Evolutionary conservation across 2,329 filamentous ascomycete genomes (phyloP).

Genomic region (Neonectria coccinea): DNA sequence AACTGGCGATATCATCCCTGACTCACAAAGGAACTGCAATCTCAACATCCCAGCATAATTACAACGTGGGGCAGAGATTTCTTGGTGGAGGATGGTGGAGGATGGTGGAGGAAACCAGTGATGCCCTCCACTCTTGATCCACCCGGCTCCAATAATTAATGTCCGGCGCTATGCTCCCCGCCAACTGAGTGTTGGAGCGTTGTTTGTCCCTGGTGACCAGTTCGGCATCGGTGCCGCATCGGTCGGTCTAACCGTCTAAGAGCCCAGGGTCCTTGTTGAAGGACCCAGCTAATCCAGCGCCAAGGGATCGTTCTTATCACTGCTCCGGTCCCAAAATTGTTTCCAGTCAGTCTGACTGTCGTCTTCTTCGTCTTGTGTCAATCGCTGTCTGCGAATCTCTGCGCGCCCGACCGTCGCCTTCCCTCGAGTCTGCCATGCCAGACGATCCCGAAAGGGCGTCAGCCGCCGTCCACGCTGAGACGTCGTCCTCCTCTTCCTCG

Average conservation of each 20-base stretch:
- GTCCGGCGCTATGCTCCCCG: conserved; percentile 29
- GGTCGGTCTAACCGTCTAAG: conserved; percentile 27
- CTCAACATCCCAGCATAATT: conserved; percentile 7
- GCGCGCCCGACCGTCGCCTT: conserved; percentile 26
- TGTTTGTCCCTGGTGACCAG: neutral
- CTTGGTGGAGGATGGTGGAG: conserved; percentile 1
- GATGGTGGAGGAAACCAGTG: conserved; percentile 2
- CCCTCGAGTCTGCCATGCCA: conserved; percentile 30
- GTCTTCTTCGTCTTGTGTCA: neutral
- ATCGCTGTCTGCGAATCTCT: neutral
- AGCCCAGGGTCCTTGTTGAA: conserved; percentile 17
- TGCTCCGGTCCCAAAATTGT: conserved; percentile 4
- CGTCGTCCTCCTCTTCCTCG: conserved; percentile 30
- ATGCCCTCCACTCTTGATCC: conserved; percentile 32
- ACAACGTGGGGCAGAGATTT: conserved; percentile 18
- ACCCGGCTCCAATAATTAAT: conserved; percentile 24
- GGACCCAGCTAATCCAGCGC: conserved; percentile 14
- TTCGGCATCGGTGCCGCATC: conserved; percentile 40
- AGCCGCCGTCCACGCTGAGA: conserved; percentile 28
- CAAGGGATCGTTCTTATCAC: conserved; percentile 12
- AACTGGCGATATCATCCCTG: neutral
- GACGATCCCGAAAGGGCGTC: conserved; percentile 39
- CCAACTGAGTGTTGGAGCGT: neutral
- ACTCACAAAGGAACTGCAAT: conserved; percentile 3
- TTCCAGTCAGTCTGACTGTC: neutral